Evolutionary conservation across 2,329 filamentous ascomycete genomes (phyloP).

Genomic region (Monilinia fructicola): DNA sequence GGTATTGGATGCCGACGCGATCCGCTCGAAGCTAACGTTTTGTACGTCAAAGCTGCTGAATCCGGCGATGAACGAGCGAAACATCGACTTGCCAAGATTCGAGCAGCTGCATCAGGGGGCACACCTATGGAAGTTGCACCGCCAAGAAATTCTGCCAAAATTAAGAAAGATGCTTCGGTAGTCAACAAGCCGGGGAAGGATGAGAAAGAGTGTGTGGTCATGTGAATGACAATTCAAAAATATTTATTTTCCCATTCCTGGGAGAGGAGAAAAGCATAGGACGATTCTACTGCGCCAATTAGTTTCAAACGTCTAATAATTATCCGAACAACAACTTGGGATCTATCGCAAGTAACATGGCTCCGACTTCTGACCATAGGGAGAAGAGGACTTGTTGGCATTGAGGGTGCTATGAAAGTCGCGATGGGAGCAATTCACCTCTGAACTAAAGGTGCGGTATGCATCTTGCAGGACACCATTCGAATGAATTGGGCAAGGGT

Average conservation of each 20-base stretch:
- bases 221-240: slow-evolving; percentile 28
- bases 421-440: background rate
- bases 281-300: background rate
- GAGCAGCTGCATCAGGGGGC: slow-evolving; percentile 66
- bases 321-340: background rate
- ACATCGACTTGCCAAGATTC: slow-evolving; percentile 81
- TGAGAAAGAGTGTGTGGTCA: slow-evolving; percentile 37
- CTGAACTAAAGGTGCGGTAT: background rate
- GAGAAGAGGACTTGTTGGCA: background rate
- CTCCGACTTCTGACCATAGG: background rate
- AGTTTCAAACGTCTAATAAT: background rate
- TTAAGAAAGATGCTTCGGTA: slow-evolving; percentile 34
- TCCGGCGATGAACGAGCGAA: slow-evolving; percentile 87
- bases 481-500: background rate
- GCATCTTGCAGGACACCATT: slow-evolving; percentile 12
- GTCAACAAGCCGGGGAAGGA: slow-evolving; percentile 32
- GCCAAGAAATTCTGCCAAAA: slow-evolving; percentile 35
- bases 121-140: slow-evolving; percentile 39
- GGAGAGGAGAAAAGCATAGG: background rate
- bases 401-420: background rate
- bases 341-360: background rate
- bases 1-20: slow-evolving; percentile 94
- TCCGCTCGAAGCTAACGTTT: slow-evolving; percentile 94
- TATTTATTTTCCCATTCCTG: background rate
- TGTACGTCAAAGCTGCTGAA: slow-evolving; percentile 96